Conservation (phyloP, 1,139 yeast genomes). For the Saccharomyces hybrid region DNA sequence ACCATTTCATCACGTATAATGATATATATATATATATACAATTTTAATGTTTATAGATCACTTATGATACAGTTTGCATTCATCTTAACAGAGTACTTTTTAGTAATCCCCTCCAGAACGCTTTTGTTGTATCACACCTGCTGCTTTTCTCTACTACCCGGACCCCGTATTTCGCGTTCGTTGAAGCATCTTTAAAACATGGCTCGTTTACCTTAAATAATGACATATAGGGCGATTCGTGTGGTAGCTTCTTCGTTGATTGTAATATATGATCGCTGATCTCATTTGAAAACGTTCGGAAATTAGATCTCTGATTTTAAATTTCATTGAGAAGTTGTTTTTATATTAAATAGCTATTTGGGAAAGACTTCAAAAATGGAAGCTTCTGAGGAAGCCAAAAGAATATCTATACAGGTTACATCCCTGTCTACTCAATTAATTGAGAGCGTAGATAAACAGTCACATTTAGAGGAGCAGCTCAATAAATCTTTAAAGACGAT, state of each 20-base stretch:
- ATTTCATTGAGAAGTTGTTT: neutral
- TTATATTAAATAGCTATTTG: neutral
- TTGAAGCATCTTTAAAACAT: neutral
- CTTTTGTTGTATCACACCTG: neutral
- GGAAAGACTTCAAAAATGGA: neutral
- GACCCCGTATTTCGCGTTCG: neutral
- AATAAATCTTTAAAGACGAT: slow-evolving; percentile 24
- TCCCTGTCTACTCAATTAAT: slow-evolving; percentile 52
- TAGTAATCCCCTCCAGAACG: neutral
- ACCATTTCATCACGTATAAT: neutral
- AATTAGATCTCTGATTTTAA: neutral
- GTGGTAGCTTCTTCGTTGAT: neutral
- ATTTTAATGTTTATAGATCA: neutral
- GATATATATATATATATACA: neutral
- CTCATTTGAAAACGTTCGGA: neutral
- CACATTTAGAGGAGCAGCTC: slow-evolving; percentile 40
- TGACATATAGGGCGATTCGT: neutral
- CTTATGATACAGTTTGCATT: neutral
- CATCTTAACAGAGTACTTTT: neutral
- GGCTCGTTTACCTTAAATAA: neutral
- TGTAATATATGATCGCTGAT: neutral
- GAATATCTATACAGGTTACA: slow-evolving; percentile 51
- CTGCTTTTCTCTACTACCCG: neutral
- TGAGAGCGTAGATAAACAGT: slow-evolving; percentile 54
- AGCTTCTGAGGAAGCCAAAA: slow-evolving; percentile 31